Evolutionary conservation across 2,329 filamentous ascomycete species (phyloP), one percentile per base, ranked within the genome.

Genomic region (Exophiala viscosa): DNA sequence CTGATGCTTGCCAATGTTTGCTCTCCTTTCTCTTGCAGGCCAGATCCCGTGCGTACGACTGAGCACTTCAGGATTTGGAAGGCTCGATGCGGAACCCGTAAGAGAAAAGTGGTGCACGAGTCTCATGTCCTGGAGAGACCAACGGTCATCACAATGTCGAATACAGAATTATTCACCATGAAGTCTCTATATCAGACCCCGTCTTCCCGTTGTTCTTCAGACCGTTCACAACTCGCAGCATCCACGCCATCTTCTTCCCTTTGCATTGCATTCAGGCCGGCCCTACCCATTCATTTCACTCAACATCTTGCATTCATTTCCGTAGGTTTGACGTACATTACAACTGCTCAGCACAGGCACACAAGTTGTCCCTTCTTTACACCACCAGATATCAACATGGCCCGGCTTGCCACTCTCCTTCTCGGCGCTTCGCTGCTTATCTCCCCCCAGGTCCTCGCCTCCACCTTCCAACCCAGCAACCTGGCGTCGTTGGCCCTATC

Each of bases 81-180:
- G 34, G 7, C 34, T 45, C 42, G 42, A 47, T 36, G 54, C 35
- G 42, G 8, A 14, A 40, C 34, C n/a, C 34, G 54, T 48, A 49
- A 54, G 51, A 52, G 47, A 57, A 57, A 51, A 46, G 51, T 54
- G 55, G 51, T 49, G 32, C 55, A 52, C 23, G 31, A 43, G 54
- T 57, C 42, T 49, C 45, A 34, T 38, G 23, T 43, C 32, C 23
- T 47, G 46, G 45, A 43, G 23, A 18, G 14, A 14, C 18, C 14
- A 11, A 31, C 20, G 23, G 14, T 34, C 41, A 13, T 18, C 38
- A 41, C 44, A 28, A 47, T 15, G 17, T 33, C 48, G 32, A 35
- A 39, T 32, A 15, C 32, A 20, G 42, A 14, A 36, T 34, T 14
- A 14, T 34, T 20, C 34, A 52, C 52, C 52, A 56, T 56, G 28